A percentile compares a stretch with the other conserved stretches of the same genome.
These are phyloP conservation scores for Viola odorata DNA, from an alignment of 345 rosid species.

Conservation along the genomic window DNA sequence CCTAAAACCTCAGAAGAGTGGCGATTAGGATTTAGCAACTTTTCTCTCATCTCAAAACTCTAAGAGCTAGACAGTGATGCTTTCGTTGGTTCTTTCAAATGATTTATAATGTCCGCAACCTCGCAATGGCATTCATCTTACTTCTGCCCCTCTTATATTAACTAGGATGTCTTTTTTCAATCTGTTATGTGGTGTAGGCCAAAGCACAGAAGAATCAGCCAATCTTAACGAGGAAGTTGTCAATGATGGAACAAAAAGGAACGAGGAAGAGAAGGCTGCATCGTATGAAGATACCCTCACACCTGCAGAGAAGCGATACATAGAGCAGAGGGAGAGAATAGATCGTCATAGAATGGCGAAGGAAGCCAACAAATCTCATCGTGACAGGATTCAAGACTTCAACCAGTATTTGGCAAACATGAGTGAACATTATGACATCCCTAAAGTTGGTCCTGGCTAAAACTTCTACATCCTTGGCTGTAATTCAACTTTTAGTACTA, in stretches of 20 bases:
- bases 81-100: background rate
- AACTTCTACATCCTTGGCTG: background rate
- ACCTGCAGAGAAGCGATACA: slow-evolving; percentile 62
- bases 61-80: background rate
- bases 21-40: no score
- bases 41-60: background rate
- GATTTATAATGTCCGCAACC: background rate
- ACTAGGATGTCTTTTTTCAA: background rate
- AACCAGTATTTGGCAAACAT: slow-evolving; percentile 84
- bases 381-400: slow-evolving; percentile 79
- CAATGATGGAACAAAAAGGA: slow-evolving; percentile 25
- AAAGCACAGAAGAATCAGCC: slow-evolving; percentile 20
- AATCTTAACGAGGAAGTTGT: slow-evolving; percentile 25
- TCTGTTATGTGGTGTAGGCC: slow-evolving; percentile 24
- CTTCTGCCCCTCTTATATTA: no score
- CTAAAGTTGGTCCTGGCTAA: slow-evolving; percentile 90
- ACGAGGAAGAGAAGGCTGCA: slow-evolving; percentile 40
- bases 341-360: slow-evolving; percentile 62
- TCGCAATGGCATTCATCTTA: background rate
- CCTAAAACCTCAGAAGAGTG: no score
- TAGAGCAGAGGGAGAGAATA: slow-evolving; percentile 62
- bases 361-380: slow-evolving; percentile 74
- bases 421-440: slow-evolving; percentile 90
- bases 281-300: slow-evolving; percentile 47
- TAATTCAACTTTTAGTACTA: background rate